Percentiles rank a stretch among this genome's conserved stretches.
Evolutionary conservation across 306 rosid genomes (phyloP).

Genomic region (Gillenia trifoliata): DNA sequence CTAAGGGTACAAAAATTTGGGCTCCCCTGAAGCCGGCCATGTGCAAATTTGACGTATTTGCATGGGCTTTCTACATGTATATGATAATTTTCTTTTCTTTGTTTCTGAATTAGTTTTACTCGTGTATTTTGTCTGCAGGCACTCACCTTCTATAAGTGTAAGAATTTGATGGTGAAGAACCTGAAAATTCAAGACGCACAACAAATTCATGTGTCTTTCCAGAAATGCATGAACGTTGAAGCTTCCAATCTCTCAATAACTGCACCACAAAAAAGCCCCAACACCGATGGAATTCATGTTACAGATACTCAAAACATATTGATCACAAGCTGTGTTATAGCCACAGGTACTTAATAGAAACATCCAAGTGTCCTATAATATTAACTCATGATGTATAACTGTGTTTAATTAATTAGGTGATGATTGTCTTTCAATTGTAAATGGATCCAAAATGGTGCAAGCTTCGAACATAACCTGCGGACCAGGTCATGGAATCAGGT

Average conservation of each 20-base stretch:
- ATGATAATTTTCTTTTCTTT: too few relatives aligned
- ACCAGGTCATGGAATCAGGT: constrained; percentile 80
- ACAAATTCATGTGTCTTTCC: constrained; percentile 54
- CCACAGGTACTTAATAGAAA: constrained; percentile 44
- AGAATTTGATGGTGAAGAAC: constrained; percentile 38
- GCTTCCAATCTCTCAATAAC: constrained; percentile 36
- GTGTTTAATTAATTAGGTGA: constrained; percentile 32
- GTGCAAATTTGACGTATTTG: too few relatives aligned
- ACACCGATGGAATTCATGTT: constrained; percentile 83
- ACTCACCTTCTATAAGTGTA: constrained; percentile 40
- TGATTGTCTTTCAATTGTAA: constrained; percentile 58
- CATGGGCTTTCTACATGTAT: too few relatives aligned
- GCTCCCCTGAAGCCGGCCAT: too few relatives aligned
- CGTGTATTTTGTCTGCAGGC: constrained; percentile 39
- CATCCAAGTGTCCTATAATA: too few relatives aligned
- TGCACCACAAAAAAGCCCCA: constrained; percentile 64
- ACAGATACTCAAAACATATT: constrained; percentile 48
- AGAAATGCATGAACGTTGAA: constrained; percentile 39
- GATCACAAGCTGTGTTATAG: constrained; percentile 48
- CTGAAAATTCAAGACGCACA: constrained; percentile 48
- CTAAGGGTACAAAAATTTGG: too few relatives aligned
- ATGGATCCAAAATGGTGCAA: constrained; percentile 43
- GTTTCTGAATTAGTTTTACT: not conserved
- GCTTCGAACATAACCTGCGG: constrained; percentile 53
- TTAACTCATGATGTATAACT: too few relatives aligned